phyloP scores from a whole-genome alignment of 179 eudicot genomes.

The Beta lomatogona region DNA sequence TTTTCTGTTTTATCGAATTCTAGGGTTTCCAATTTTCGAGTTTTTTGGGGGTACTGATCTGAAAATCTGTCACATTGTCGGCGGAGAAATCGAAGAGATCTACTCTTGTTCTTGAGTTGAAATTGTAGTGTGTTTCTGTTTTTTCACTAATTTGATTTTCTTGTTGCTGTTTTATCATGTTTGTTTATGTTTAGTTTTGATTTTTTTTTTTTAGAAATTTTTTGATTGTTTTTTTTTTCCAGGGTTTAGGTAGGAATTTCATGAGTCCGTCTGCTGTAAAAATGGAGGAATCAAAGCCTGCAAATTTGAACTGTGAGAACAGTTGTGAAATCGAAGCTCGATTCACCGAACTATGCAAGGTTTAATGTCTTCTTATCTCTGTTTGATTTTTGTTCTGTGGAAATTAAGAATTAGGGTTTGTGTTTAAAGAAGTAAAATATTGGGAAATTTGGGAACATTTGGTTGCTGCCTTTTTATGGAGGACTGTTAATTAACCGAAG shows the following conservation, averaged over 20 bases:
- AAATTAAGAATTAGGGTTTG: too few relatives aligned
- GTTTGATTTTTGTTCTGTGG: too few relatives aligned
- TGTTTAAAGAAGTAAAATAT: too few relatives aligned
- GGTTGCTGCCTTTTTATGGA: too few relatives aligned
- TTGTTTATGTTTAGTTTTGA: too few relatives aligned
- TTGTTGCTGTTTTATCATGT: neutral
- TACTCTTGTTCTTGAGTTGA: neutral
- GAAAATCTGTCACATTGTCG: neutral
- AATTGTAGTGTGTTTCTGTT: too few relatives aligned
- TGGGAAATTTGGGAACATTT: too few relatives aligned
- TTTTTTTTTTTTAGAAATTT: neutral
- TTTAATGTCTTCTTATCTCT: neutral
- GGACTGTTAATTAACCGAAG: too few relatives aligned
- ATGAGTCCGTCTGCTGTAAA: conserved; percentile 25
- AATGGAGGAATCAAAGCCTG: conserved; percentile 37
- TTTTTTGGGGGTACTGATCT: neutral
- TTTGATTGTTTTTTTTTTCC: conserved; percentile 1
- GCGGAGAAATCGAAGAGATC: conserved; percentile 15
- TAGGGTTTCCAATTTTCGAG: conserved; percentile 4
- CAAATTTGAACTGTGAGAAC: conserved; percentile 20
- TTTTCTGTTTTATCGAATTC: neutral
- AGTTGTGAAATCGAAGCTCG: conserved; percentile 37
- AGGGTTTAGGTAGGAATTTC: conserved; percentile 22
- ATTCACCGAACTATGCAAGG: conserved; percentile 46
- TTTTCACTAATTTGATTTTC: neutral